A percentile compares a stretch with the other conserved stretches of the same genome.
These are phyloP conservation scores for Avena insularis DNA, from an alignment of 176 grass and related monocot genomes.

Conservation along the genomic window DNA sequence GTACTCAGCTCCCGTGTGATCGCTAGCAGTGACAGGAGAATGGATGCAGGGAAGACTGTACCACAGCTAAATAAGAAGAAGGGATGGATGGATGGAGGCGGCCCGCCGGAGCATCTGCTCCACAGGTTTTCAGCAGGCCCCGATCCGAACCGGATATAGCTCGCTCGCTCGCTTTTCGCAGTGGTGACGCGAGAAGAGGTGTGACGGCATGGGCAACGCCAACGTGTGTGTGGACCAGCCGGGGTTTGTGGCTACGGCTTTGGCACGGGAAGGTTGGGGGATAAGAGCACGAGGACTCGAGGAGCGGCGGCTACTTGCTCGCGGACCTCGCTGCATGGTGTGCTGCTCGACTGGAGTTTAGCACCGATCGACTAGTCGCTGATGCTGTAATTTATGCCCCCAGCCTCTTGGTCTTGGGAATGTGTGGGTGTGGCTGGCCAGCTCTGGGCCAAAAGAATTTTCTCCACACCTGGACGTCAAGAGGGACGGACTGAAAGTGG, in stretches of 20 bases:
- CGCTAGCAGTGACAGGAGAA: background rate
- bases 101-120: constrained; percentile 16
- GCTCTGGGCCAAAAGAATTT: too few species aligned
- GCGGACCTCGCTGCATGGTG: background rate
- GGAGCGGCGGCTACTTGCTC: background rate
- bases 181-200: background rate
- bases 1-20: background rate
- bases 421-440: too few species aligned
- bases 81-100: background rate
- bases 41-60: background rate
- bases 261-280: background rate
- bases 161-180: background rate
- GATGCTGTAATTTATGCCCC: too few species aligned
- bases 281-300: constrained; percentile 19
- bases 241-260: constrained; percentile 33
- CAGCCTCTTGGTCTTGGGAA: too few species aligned
- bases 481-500: too few species aligned
- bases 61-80: background rate
- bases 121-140: constrained; percentile 45
- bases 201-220: background rate
- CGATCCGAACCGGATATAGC: constrained; percentile 46
- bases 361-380: too few species aligned
- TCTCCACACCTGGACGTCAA: too few species aligned
- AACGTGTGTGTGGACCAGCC: background rate
- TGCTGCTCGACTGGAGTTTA: too few species aligned